Percentiles rank a stretch among this genome's conserved stretches.
phyloP scores from a whole-genome alignment of 805 yeast species.

The Candida morakotiae region DNA sequence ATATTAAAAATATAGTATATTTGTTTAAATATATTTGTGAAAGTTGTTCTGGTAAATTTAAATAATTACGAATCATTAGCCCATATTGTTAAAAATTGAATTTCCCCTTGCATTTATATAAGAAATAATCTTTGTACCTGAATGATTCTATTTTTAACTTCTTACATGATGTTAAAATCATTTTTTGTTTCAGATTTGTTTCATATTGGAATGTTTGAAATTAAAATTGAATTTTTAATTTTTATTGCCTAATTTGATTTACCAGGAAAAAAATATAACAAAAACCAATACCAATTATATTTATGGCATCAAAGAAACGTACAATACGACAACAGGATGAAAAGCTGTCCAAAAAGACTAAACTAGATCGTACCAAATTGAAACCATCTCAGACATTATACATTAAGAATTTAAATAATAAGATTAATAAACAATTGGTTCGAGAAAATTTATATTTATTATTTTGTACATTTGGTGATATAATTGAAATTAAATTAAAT shows the following conservation, averaged over 20 bases:
- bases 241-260: not conserved
- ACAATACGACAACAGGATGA: conserved; percentile 1
- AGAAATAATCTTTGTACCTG: conserved; percentile 51
- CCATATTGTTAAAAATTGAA: not conserved
- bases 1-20: conserved; percentile 50
- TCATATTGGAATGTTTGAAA: conserved; percentile 4
- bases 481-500: conserved; percentile 45
- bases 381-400: conserved; percentile 47
- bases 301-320: not conserved
- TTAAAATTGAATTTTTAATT: no score
- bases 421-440: conserved; percentile 41
- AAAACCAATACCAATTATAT: no score
- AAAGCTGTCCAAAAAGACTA: conserved; percentile 7
- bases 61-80: conserved; percentile 12
- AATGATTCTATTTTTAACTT: conserved; percentile 10
- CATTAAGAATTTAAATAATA: conserved; percentile 55
- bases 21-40: conserved; percentile 68
- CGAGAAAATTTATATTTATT: conserved; percentile 54
- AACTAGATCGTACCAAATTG: conserved; percentile 8
- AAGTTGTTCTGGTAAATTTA: conserved; percentile 49
- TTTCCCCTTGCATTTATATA: conserved; percentile 43
- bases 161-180: no score
- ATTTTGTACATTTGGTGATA: conserved; percentile 63
- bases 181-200: conserved; percentile 1
- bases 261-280: not conserved